These are phyloP conservation scores for Mucor lusitanicus DNA, from an alignment of 371 early-diverging fungal species.

Conservation along the genomic window DNA sequence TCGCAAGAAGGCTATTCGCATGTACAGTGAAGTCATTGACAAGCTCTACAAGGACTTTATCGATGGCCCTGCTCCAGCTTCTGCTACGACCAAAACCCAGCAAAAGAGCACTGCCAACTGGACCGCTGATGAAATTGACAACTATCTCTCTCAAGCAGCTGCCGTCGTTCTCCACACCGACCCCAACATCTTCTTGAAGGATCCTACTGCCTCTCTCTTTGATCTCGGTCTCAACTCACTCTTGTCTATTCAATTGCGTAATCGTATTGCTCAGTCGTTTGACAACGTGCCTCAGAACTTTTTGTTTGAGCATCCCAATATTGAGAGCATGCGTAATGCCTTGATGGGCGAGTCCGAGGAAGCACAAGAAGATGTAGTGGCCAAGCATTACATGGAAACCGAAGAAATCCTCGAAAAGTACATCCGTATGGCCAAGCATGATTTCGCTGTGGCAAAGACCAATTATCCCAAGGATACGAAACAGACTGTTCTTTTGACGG, in stretches of 20 bases:
- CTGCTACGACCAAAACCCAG: background rate
- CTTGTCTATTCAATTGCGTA: constrained; percentile 25
- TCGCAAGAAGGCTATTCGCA: constrained; percentile 12
- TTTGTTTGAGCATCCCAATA: constrained; percentile 28
- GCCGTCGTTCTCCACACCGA: constrained; percentile 12
- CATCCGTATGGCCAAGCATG: constrained; percentile 17
- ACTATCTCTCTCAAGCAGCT: constrained; percentile 6
- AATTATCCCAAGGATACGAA: background rate
- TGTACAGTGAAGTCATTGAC: constrained; percentile 12
- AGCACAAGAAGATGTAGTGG: background rate
- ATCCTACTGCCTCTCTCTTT: constrained; percentile 21
- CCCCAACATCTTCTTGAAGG: background rate
- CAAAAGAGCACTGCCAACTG: background rate
- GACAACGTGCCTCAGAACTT: constrained; percentile 32
- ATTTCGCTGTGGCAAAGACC: background rate
- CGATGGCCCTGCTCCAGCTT: background rate
- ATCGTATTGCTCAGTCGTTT: constrained; percentile 18
- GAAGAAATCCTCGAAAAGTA: constrained; percentile 19
- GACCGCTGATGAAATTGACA: background rate
- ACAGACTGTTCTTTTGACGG: constrained; percentile 36
- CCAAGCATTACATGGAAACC: background rate
- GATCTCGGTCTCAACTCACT: constrained; percentile 34
- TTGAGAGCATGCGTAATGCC: constrained; percentile 10
- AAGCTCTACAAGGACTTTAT: constrained; percentile 26
- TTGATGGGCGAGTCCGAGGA: background rate